These are phyloP conservation scores for Hypoxylon trugodes DNA, from an alignment of 495 filamentous ascomycete genomes.

Conservation along the genomic window DNA sequence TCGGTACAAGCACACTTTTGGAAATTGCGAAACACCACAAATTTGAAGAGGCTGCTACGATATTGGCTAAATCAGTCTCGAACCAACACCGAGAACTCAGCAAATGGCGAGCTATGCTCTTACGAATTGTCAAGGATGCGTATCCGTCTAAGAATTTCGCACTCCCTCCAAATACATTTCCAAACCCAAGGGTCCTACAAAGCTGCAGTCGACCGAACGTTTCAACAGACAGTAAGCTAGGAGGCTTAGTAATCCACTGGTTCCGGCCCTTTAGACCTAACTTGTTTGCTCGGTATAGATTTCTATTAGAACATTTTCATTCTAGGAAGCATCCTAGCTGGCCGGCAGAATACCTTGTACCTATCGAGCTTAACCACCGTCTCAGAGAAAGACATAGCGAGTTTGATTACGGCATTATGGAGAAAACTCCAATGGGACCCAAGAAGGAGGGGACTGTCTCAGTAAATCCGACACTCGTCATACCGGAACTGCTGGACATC, in stretches of 20 bases:
- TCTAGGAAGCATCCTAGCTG: conserved; percentile 16
- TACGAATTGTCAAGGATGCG: conserved; percentile 10
- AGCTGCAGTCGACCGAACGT: conserved; percentile 12
- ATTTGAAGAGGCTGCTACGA: conserved; percentile 22
- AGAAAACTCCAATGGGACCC: conserved; percentile 8
- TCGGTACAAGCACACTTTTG: conserved; percentile 20
- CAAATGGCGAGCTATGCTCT: conserved; percentile 31
- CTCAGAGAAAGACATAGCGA: conserved; percentile 12
- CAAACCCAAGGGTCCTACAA: conserved; percentile 6
- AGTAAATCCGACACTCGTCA: conserved; percentile 25
- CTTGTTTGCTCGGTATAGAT: conserved; percentile 15
- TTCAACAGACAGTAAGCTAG: conserved; percentile 20
- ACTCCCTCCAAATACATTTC: conserved; percentile 17
- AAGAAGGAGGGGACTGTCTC: conserved; percentile 1
- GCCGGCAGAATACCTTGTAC: conserved; percentile 24
- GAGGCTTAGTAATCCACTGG: conserved; percentile 15
- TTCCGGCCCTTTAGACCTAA: conserved; percentile 29
- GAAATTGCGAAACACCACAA: conserved; percentile 16
- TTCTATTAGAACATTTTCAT: conserved; percentile 32
- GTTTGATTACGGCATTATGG: neutral
- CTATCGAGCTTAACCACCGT: conserved; percentile 32
- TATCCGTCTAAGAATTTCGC: conserved; percentile 16
- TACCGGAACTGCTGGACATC: conserved; percentile 21
- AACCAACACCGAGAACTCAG: conserved; percentile 8
- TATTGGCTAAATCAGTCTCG: conserved; percentile 12